Percentiles rank a stretch among this genome's conserved stretches.
Conservation (phyloP, 192 early-diverging fungal genomes). For the Dissophora globulifera region DNA sequence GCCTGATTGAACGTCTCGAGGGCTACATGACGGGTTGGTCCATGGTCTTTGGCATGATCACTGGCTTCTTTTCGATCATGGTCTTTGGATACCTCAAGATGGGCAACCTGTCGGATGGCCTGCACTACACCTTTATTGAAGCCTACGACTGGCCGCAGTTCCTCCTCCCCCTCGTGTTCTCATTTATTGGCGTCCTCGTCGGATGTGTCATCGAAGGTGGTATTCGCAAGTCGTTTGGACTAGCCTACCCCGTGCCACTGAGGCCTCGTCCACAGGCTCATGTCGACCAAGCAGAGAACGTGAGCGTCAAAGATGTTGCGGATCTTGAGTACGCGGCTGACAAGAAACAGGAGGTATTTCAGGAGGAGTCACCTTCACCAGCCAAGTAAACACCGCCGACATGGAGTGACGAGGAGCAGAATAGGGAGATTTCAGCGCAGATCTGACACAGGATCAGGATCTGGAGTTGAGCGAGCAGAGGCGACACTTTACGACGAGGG, state of each 20-base stretch:
- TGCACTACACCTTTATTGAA: slow-evolving; percentile 45
- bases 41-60: slow-evolving; percentile 35
- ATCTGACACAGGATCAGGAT: neutral
- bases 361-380: neutral
- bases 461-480: too few relatives aligned
- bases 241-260: slow-evolving; percentile 41
- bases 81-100: slow-evolving; percentile 50
- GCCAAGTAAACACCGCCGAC: neutral
- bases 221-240: slow-evolving; percentile 37
- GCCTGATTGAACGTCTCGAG: slow-evolving; percentile 58
- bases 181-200: slow-evolving; percentile 40
- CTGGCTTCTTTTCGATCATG: slow-evolving; percentile 49
- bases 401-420: neutral
- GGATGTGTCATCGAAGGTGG: slow-evolving; percentile 23
- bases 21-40: slow-evolving; percentile 51
- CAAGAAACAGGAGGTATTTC: slow-evolving; percentile 25
- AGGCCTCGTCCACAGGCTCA: slow-evolving; percentile 10
- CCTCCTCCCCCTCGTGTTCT: slow-evolving; percentile 41
- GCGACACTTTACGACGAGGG: too few relatives aligned
- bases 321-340: slow-evolving; percentile 22
- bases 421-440: neutral
- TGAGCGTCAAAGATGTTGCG: slow-evolving; percentile 9
- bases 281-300: neutral
- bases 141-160: slow-evolving; percentile 55
- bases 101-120: slow-evolving; percentile 33